Evolutionary conservation across 331 rosid species (phyloP), one percentile per base, ranked within the genome.

Genomic region (Spiraea crenata): DNA sequence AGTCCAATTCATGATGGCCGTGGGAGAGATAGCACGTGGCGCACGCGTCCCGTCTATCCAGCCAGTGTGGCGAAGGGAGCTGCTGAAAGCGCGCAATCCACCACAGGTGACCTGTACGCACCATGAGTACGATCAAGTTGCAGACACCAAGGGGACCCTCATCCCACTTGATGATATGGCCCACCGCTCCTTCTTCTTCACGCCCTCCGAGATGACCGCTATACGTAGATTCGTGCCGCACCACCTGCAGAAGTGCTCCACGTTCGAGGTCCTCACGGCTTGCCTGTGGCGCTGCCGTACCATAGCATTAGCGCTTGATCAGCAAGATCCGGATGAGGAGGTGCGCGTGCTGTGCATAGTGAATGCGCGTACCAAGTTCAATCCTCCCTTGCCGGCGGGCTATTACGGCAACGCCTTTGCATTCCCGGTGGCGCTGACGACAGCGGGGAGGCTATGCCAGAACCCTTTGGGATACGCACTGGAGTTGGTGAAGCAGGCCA

Each of bases 231-330:
- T 40, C 51, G 44, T 81, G 37, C 82, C 85, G 1, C 20, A 6
- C 3, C 78, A 81, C 35, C 71, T 76, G 3, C 73, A 49, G 5
- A 37, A 61, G 2, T 73, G 78, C 40, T 77, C 85, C 54, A 56
- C 80, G 31, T 81, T 77, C 10, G 85, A 81, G 57, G 25, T 81
- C 9, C 72, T 81, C 68, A 77, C 85, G 3, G 85, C 85, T 0
- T 52, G 71, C 16, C 74, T 81, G 2, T 81, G 85, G 85, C 65
- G 79, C 8, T 81, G 76, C 66, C 85, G 85, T 57, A 81, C 79
- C 2, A 58, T 42, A 42, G 72, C 85, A 0, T 70, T 81, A 25
- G 31, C 31, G 31, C 31, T 25, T 25, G 31, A 25, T 12, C 63
- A 69, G 7, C 54, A 63, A 6, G 80, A 81, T 20, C 77, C 82